These are phyloP conservation scores for Hyaloscypha variabilis DNA, from an alignment of 495 filamentous ascomycete genomes.

Conservation along the genomic window DNA sequence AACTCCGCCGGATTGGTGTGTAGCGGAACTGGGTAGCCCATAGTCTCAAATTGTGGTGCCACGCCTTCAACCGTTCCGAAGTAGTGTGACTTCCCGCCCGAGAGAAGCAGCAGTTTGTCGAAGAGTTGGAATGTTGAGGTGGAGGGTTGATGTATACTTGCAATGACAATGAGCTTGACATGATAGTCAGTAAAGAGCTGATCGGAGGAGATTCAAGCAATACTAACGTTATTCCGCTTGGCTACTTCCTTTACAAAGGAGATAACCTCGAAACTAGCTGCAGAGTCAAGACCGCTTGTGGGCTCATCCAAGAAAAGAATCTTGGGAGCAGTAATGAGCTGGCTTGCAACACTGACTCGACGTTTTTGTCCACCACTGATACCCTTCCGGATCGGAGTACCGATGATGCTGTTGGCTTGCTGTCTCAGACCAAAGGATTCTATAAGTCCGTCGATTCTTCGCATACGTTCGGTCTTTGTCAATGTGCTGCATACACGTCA, in stretches of 20 bases:
- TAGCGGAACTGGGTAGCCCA: constrained; percentile 61
- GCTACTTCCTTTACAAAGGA: constrained; percentile 65
- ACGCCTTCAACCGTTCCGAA: constrained; percentile 60
- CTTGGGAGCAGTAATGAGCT: constrained; percentile 76
- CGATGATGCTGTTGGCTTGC: constrained; percentile 69
- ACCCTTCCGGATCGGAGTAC: constrained; percentile 78
- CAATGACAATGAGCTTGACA: constrained; percentile 66
- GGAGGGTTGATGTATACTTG: constrained; percentile 81
- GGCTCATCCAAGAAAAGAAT: constrained; percentile 84
- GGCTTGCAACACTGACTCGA: constrained; percentile 74
- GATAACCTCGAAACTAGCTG: constrained; percentile 69
- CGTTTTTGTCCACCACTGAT: constrained; percentile 82
- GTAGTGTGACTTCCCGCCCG: constrained; percentile 68
- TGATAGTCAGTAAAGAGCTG: constrained; percentile 2
- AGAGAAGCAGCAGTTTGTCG: constrained; percentile 75
- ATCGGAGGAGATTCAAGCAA: not conserved
- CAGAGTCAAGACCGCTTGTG: constrained; percentile 77
- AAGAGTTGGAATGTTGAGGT: constrained; percentile 76
- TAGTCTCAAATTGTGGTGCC: constrained; percentile 56
- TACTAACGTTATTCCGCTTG: constrained; percentile 62
- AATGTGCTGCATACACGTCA: constrained; percentile 41
- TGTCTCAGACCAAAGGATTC: constrained; percentile 62
- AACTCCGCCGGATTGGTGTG: constrained; percentile 80
- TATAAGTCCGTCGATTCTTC: constrained; percentile 58
- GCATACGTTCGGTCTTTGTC: constrained; percentile 49